Evolutionary conservation across 2,329 filamentous ascomycete genomes (phyloP), one percentile per base, ranked within the genome.

Genomic region (Ambrosiella xylebori): DNA sequence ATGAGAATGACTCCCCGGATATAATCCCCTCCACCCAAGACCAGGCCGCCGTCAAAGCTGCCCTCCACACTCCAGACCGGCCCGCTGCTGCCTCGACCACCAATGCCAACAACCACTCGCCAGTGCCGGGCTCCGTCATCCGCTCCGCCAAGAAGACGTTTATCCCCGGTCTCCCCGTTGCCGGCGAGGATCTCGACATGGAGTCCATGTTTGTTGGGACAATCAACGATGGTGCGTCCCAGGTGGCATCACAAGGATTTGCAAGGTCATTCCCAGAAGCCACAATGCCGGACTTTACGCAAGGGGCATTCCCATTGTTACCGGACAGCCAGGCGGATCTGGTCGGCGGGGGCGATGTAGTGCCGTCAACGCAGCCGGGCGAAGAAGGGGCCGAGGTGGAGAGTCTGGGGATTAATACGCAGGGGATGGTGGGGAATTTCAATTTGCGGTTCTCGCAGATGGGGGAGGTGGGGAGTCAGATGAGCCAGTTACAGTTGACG

Each of bases 191-290:
- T 2, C 71, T 95, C 47, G 86, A 88, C 8, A 75, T 95, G 50
- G 94, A 88, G 0, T 90, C 95, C 65, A 91, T 93, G 62, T 96
- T 95, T 66, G 86, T 86, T 4, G 88, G 88, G 11, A 95, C 89
- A 0, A 85, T 96, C 81, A 88, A 86, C 53, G 38, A 54, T 11
- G 27, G 47, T 3, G 27, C 27, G 19, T 38, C 35, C n/a, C 52
- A 54, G 13, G 52, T 7, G 17, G 81, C 74, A 67, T 80, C 76
- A 63, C 76, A 80, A 64, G 59, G 58, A 37, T 59, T 61, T n/a
- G 69, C 69, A 40, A 69, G 27, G 8, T 44, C 51, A 12, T 60
- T 57, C 45, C 36, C 45, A 11, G 54, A 49, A 11, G 44, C 35
- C 12, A 56, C 57, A 4, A 58, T 61, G 56, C 59, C 59, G 9